Base-by-base conservation (phyloP, 805 yeast species). In the Candida boidinii region DNA sequence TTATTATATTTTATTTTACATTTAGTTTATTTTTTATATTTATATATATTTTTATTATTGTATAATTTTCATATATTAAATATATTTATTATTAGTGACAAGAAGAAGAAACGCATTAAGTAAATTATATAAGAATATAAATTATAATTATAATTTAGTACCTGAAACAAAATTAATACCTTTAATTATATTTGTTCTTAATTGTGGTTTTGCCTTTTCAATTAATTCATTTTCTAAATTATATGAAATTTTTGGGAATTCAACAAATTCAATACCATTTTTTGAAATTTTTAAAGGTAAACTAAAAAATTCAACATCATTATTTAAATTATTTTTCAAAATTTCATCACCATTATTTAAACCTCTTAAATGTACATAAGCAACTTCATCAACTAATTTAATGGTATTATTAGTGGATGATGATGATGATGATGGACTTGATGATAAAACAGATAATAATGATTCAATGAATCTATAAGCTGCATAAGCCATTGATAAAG, bases 401-500 rank as follows among this genome's bases (percentile, higher is more conserved):
- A n/a, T n/a, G n/a, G n/a, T n/a, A n/a, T n/a, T n/a, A n/a, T n/a
- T n/a, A n/a, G n/a, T n/a, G n/a, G n/a, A n/a, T n/a, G n/a, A n/a
- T n/a, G n/a, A n/a, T n/a, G n/a, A n/a, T n/a, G n/a, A n/a, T n/a
- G n/a, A n/a, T 28, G 45, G 37, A 2, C n/a, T 21, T 7, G 17
- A 21, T 10, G 37, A 29, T 2, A 35, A 21, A 13, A 45, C 71
- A 17, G 28, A 33, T 2, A 48, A 14, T 19, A 49, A 55, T 25
- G 63, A 61, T 42, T 73, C 78, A 20, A 87, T 82, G 55, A 86
- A 81, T 46, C 79, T 71, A 66, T 73, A 84, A 23, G 94, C 96
- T 23, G 96, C 95, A 49, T 78, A 81, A 8, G 96, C 96, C 96
- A 88, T 90, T 20, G 95, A 83, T 45, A 88, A 69, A 23, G 97